These are phyloP conservation scores for Beauveria bassiana DNA, from an alignment of 2,329 filamentous ascomycete genomes.

Conservation along the genomic window DNA sequence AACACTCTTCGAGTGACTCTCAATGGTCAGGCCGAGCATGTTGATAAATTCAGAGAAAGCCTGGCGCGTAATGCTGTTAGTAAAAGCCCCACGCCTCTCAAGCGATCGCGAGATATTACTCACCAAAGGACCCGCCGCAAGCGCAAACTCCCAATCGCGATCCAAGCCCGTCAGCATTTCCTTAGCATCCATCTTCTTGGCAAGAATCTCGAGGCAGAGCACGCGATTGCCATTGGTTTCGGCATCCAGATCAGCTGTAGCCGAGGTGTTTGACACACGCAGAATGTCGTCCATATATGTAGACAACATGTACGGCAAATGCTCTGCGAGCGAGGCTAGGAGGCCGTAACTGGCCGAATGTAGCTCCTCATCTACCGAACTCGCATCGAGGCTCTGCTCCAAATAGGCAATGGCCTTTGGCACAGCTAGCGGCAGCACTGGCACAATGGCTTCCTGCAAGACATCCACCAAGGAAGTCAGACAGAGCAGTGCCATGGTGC, in stretches of 20 bases:
- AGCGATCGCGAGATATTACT: slow-evolving; percentile 26
- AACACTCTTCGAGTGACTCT: slow-evolving; percentile 67
- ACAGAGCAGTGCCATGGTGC: slow-evolving; percentile 79
- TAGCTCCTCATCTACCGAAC: slow-evolving; percentile 51
- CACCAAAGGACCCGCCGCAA: slow-evolving; percentile 53
- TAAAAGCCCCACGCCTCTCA: background rate
- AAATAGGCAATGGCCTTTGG: slow-evolving; percentile 66
- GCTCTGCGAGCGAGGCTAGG: slow-evolving; percentile 68
- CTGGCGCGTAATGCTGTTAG: slow-evolving; percentile 25
- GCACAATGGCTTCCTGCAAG: slow-evolving; percentile 76
- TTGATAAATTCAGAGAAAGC: slow-evolving; percentile 63
- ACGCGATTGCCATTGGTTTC: slow-evolving; percentile 57
- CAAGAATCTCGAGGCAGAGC: slow-evolving; percentile 65
- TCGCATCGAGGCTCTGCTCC: slow-evolving; percentile 48
- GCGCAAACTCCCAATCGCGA: slow-evolving; percentile 62
- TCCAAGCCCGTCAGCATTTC: slow-evolving; percentile 68
- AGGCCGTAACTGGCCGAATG: slow-evolving; percentile 80
- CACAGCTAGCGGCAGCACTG: slow-evolving; percentile 69
- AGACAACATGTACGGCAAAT: slow-evolving; percentile 85
- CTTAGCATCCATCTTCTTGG: slow-evolving; percentile 69
- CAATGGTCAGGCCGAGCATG: slow-evolving; percentile 62
- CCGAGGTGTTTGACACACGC: slow-evolving; percentile 63
- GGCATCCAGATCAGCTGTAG: slow-evolving; percentile 51
- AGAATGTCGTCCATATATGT: slow-evolving; percentile 67
- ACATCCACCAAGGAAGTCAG: slow-evolving; percentile 86